phyloP scores from a whole-genome alignment of 2,329 filamentous ascomycete genomes.

The Cercospora sp. region DNA sequence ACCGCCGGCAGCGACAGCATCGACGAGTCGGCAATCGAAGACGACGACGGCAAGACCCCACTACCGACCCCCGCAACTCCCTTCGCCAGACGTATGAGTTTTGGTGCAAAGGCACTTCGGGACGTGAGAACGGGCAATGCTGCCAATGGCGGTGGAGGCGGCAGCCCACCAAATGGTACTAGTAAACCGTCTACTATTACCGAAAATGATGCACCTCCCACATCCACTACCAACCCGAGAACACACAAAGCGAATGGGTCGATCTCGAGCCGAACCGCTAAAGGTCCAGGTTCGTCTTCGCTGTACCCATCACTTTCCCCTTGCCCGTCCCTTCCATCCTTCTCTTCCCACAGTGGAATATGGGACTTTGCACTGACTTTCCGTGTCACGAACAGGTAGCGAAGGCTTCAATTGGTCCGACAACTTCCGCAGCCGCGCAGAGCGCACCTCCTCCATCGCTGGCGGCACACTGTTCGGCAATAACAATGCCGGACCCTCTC shows the following conservation, averaged over 20 bases:
- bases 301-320: slow-evolving; percentile 23
- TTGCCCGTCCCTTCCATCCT: slow-evolving; percentile 24
- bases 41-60: slow-evolving; percentile 48
- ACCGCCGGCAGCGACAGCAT: slow-evolving; percentile 45
- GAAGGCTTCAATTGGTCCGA: slow-evolving; percentile 98
- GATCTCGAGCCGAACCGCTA: slow-evolving; percentile 54
- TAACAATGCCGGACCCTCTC: slow-evolving; percentile 25
- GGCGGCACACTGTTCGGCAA: slow-evolving; percentile 51
- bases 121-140: slow-evolving; percentile 58
- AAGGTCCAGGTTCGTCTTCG: slow-evolving; percentile 60
- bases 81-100: slow-evolving; percentile 83
- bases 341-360: neutral
- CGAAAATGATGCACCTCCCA: slow-evolving; percentile 21
- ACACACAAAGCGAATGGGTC: slow-evolving; percentile 40
- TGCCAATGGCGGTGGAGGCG: slow-evolving; percentile 34
- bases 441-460: slow-evolving; percentile 65
- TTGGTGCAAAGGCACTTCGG: slow-evolving; percentile 76
- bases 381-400: slow-evolving; percentile 56
- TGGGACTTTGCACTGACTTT: slow-evolving; percentile 41
- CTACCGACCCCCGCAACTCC: slow-evolving; percentile 58
- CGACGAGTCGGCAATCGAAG: slow-evolving; percentile 52
- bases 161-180: slow-evolving; percentile 37
- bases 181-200: slow-evolving; percentile 35
- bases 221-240: slow-evolving; percentile 16
- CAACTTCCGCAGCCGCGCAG: slow-evolving; percentile 87